These are phyloP conservation scores for Acmispon strigosus DNA, from an alignment of 306 rosid species.

Conservation along the genomic window DNA sequence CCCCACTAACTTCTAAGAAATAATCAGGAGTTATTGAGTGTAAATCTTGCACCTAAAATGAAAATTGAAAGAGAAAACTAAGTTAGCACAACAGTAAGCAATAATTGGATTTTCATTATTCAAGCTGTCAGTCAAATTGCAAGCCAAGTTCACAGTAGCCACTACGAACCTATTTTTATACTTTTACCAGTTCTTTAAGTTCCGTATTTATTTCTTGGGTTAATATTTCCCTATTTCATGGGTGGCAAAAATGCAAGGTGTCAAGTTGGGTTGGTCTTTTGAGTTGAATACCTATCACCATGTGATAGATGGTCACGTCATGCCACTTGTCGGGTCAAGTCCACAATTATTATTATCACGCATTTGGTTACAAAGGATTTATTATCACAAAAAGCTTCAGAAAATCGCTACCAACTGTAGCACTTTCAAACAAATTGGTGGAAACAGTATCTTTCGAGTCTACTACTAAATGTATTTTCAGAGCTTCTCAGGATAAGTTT, in stretches of 20 bases:
- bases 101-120: background rate
- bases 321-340: background rate
- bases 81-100: background rate
- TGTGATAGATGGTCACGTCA: background rate
- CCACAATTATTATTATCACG: background rate
- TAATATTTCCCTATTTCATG: background rate
- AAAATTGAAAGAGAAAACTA: background rate
- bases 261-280: background rate
- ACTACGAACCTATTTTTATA: slow-evolving; percentile 6
- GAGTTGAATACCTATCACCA: background rate
- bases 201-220: background rate
- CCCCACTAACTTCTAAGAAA: slow-evolving; percentile 95
- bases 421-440: background rate
- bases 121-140: background rate
- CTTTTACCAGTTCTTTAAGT: background rate
- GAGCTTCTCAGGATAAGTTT: background rate
- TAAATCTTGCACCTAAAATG: slow-evolving; percentile 83
- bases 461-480: background rate
- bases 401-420: background rate
- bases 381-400: background rate
- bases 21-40: slow-evolving; percentile 84
- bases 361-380: background rate
- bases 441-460: background rate
- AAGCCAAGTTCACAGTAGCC: background rate
- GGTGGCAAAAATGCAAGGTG: background rate